Evolutionary conservation across 2,329 filamentous ascomycete species (phyloP), one percentile per base, ranked within the genome.

Genomic region (Colletotrichum tanaceti): DNA sequence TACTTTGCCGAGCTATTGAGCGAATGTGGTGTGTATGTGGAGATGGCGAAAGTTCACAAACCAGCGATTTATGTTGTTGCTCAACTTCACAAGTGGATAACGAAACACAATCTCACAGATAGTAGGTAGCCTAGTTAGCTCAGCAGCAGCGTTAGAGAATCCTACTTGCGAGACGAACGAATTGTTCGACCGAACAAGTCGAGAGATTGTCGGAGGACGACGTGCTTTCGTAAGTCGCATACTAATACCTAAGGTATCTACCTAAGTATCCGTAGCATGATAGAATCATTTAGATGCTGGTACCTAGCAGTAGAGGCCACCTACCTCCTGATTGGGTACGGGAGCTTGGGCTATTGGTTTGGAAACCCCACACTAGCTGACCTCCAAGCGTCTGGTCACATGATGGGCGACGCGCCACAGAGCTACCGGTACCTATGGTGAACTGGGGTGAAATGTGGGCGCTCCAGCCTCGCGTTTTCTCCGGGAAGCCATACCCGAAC

Each of bases 341-440:
- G 65, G 50, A 68, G 66, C 66, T 61, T 60, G 62, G 62, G 65
- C 66, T 62, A 61, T 38, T 44, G 18, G 62, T 66, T 69, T 55
- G 57, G 50, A 35, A 38, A 55, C 50, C 57, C 66, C 62, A 47
- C 62, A 65, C 57, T 24, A 65, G 66, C 62, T 65, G 55, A 35
- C 55, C 61, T 38, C n/a, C n/a, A 28, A 9, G 32, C 9, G 9
- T 35, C 9, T 11, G 1, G 1, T 58, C 66, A 68, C 62, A 38
- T 68, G 55, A 39, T 3, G 0, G 0, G 2, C 0, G 0, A 13
- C 5, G 14, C 18, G 66, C 62, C 57, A 66, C 43, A 57, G n/a
- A 6, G 5, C 5, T 22, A 54, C n/a, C n/a, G n/a, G n/a, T n/a
- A n/a, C n/a, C n/a, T n/a, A n/a, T 43, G 28, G 24, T 58, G 46